Base-by-base conservation (phyloP, 805 yeast species). In the Metschnikowia gelsemii region DNA sequence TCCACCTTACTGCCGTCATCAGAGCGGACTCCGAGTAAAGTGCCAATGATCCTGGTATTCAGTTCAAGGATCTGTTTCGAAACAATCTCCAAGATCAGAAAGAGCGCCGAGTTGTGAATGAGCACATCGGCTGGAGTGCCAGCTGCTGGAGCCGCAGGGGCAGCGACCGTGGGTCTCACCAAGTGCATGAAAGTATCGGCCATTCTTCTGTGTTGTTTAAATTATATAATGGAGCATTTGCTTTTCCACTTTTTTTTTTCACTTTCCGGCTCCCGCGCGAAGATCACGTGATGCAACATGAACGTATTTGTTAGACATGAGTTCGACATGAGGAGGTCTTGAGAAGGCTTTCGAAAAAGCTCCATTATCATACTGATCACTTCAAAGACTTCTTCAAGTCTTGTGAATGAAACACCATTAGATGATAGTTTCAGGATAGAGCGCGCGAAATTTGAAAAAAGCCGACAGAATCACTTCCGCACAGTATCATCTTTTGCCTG, bases 1-100 rank as follows among this genome's bases (percentile, higher is more conserved):
- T 82, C 91, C 32, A 85, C 73, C 54, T 77, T 84, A 13, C 78
- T 67, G 11, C 95, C 95, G 59, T 87, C 96, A 47, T 87, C 95
- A 19, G 90, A 82, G 61, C 95, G 76, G 35, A 75, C 65, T 24
- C 96, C 96, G 34, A 88, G 70, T 45, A 88, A 73, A 11, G 95
- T 85, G 47, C 96, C 96, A 52, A 88, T 81, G 46, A 84, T 78
- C 61, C 93, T 76, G 50, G 70, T 67, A 49, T 75, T 58, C 32
- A 52, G 48, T 31, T 62, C 58, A 42, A 68, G 61, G 27, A 60
- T 61, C 54, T 77, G 59, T 70, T 71, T 62, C 67, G 79, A 78
- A 64, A 64, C 85, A 48, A 86, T 81, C 59, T 87, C 93, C 47
- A 88, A 72, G 44, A 88, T 75, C 62, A 82, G 85, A 65, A 88